phyloP scores from a whole-genome alignment of 2,329 filamentous ascomycete genomes.

The Aspergillus felis region DNA sequence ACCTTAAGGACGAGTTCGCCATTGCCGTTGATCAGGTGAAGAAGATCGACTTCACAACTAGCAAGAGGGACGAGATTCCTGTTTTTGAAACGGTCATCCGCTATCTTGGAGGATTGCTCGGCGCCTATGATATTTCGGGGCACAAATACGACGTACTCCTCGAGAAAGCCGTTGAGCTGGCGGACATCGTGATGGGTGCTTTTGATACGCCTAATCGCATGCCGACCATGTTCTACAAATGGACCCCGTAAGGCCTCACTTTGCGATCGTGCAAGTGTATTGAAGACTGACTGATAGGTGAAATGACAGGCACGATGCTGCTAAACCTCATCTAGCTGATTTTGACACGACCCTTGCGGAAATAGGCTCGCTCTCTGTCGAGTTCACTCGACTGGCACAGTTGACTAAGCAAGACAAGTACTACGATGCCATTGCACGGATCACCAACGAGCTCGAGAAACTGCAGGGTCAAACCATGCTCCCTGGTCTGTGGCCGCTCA shows the following conservation, averaged over 20 bases:
- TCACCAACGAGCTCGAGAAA: conserved; percentile 74
- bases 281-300: conserved; percentile 1
- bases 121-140: conserved; percentile 81
- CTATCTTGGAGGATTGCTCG: conserved; percentile 80
- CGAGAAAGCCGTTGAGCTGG: conserved; percentile 74
- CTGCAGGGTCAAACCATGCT: conserved; percentile 68
- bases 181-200: conserved; percentile 72
- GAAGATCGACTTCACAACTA: conserved; percentile 78
- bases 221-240: conserved; percentile 77
- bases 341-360: conserved; percentile 59
- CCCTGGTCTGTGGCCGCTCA: conserved; percentile 75
- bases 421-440: conserved; percentile 83
- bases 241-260: conserved; percentile 56
- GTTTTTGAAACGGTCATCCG: conserved; percentile 90
- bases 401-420: conserved; percentile 77
- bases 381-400: conserved; percentile 86
- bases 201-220: conserved; percentile 95
- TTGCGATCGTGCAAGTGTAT: neutral
- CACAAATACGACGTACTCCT: conserved; percentile 65
- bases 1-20: conserved; percentile 71
- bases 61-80: conserved; percentile 66
- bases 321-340: conserved; percentile 61
- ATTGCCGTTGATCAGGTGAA: conserved; percentile 67
- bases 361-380: conserved; percentile 74
- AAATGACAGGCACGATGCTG: conserved; percentile 46